These are phyloP conservation scores for Agrocybe pediades DNA, from an alignment of 768 basidiomycete species.

Conservation along the genomic window DNA sequence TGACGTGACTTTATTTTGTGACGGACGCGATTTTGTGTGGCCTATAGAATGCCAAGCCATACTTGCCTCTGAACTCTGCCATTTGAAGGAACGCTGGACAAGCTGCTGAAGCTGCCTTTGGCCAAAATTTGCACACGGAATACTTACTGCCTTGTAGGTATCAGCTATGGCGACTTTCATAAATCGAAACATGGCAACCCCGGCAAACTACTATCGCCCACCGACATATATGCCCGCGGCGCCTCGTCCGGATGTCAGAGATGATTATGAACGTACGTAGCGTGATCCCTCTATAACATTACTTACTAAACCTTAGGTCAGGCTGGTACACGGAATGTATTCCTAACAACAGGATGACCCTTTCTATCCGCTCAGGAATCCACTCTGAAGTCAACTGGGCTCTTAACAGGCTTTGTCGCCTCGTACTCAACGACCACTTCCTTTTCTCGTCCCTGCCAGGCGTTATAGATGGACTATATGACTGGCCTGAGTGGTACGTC, in stretches of 20 bases:
- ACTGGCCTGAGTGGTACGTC: conserved; percentile 87
- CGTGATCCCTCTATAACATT: conserved; percentile 3
- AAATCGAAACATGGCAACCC: conserved; percentile 18
- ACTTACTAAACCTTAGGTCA: conserved; percentile 27
- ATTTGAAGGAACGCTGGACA: too few species aligned
- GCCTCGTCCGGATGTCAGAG: conserved; percentile 51
- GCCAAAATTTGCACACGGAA: too few species aligned
- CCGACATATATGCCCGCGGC: conserved; percentile 24
- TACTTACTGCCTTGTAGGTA: too few species aligned
- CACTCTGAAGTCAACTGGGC: conserved; percentile 87
- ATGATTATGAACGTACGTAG: conserved; percentile 76
- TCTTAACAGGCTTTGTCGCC: conserved; percentile 79
- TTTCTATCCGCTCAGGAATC: conserved; percentile 85
- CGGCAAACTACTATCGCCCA: conserved; percentile 24
- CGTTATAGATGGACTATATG: conserved; percentile 80
- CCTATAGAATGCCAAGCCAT: too few species aligned
- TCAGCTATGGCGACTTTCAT: conserved; percentile 27
- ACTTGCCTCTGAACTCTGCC: too few species aligned
- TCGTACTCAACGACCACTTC: conserved; percentile 82
- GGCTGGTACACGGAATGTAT: conserved; percentile 87
- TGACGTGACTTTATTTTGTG: conserved; percentile 15
- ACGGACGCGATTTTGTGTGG: conserved; percentile 20
- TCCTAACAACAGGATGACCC: conserved; percentile 85
- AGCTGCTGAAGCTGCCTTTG: too few species aligned
- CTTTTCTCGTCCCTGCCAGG: conserved; percentile 68